Percentiles rank a stretch among this genome's conserved stretches.
These are phyloP conservation scores for Blastosporella zonata DNA, from an alignment of 1,284 basidiomycete species.

Conservation along the genomic window DNA sequence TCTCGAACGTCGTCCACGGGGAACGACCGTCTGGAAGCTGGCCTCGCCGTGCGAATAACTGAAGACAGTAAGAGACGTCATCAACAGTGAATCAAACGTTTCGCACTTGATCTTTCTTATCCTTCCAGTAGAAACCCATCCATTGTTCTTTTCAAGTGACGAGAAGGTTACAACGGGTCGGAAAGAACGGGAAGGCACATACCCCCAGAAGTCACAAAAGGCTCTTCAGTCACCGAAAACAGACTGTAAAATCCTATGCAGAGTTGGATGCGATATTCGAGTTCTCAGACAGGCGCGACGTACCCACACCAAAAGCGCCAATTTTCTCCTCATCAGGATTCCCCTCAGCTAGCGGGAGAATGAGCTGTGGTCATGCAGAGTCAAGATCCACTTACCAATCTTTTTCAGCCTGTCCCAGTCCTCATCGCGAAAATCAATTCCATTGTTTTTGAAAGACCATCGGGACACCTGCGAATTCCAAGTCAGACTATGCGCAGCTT, in stretches of 20 bases:
- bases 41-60: slow-evolving; percentile 80
- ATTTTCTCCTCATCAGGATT: slow-evolving; percentile 86
- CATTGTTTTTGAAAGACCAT: slow-evolving; percentile 89
- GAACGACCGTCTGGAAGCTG: slow-evolving; percentile 43
- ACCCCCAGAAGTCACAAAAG: slow-evolving; percentile 89
- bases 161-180: slow-evolving; percentile 3
- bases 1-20: slow-evolving; percentile 87
- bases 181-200: slow-evolving; percentile 9
- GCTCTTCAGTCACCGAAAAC: slow-evolving; percentile 88
- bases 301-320: slow-evolving; percentile 82
- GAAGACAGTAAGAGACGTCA: slow-evolving; percentile 14
- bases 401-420: slow-evolving; percentile 90
- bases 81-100: background rate
- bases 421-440: slow-evolving; percentile 74
- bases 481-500: background rate
- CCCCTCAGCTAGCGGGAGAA: slow-evolving; percentile 58
- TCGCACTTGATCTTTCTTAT: slow-evolving; percentile 78
- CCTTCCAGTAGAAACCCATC: slow-evolving; percentile 99
- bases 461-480: slow-evolving; percentile 49
- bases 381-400: slow-evolving; percentile 51
- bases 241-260: slow-evolving; percentile 71
- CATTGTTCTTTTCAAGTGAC: slow-evolving; percentile 57
- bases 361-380: background rate
- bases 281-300: slow-evolving; percentile 22
- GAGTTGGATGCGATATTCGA: background rate